Percentiles rank a stretch among this genome's conserved stretches.
These are phyloP conservation scores for Glycine tomentella DNA, from an alignment of 306 rosid species.

Conservation along the genomic window DNA sequence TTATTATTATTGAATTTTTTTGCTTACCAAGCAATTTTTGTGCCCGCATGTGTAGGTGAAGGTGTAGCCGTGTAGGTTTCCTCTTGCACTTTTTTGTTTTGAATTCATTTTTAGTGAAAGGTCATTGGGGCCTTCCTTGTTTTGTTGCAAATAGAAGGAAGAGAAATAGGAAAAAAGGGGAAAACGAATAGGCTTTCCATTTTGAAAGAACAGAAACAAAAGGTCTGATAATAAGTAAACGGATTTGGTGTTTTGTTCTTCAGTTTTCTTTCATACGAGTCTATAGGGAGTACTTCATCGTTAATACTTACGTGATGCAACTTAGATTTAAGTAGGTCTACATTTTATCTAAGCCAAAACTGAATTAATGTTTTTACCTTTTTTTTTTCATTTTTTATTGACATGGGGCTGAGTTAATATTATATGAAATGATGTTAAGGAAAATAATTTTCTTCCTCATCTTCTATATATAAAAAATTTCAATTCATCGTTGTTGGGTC, in stretches of 20 bases:
- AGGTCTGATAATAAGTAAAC: not conserved
- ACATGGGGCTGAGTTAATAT: not conserved
- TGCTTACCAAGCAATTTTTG: not conserved
- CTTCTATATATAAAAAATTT: too few relatives aligned
- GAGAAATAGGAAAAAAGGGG: not conserved
- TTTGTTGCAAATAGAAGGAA: constrained; percentile 42
- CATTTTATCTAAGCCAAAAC: not conserved
- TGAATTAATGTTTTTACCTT: not conserved
- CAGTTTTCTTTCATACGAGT: too few relatives aligned
- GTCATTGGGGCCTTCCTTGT: constrained; percentile 28
- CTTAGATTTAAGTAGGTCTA: not conserved
- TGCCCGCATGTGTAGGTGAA: constrained; percentile 26
- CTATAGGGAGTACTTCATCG: too few relatives aligned
- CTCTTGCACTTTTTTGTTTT: constrained; percentile 36
- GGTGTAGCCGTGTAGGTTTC: constrained; percentile 19
- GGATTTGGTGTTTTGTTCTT: not conserved
- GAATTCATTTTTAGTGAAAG: constrained; percentile 22
- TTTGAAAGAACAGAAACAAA: constrained; percentile 3
- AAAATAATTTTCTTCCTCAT: not conserved
- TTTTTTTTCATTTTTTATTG: too few relatives aligned
- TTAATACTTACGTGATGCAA: not conserved
- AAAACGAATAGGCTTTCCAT: constrained; percentile 19
- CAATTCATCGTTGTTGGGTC: not conserved
- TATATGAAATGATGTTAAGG: not conserved
- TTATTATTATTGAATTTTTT: constrained; percentile 10